phyloP scores from a whole-genome alignment of 2,329 filamentous ascomycete genomes.

The Bipolaris victoriae region DNA sequence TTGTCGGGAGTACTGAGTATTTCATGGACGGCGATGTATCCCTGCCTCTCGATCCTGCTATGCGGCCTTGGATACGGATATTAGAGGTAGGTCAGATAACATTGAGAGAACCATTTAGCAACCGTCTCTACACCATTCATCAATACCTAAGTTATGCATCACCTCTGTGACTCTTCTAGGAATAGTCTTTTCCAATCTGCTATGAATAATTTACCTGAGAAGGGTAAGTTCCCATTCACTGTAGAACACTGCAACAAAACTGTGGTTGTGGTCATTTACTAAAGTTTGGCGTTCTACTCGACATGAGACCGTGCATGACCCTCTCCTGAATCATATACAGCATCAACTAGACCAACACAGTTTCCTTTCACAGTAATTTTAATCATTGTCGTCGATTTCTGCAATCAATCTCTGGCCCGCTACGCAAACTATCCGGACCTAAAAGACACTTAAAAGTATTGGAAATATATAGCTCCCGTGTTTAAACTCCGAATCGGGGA shows the following conservation, averaged over 20 bases:
- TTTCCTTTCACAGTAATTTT: slow-evolving; percentile 4
- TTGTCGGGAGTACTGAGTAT: not conserved
- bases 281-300: not conserved
- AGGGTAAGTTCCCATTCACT: slow-evolving; percentile 3
- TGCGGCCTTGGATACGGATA: slow-evolving; percentile 1
- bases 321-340: slow-evolving; percentile 3
- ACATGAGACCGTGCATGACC: slow-evolving; percentile 1
- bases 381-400: not conserved
- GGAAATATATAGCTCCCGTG: slow-evolving; percentile 1
- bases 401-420: slow-evolving; percentile 1
- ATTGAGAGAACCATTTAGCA: not conserved
- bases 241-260: slow-evolving; percentile 8
- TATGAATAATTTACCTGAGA: not conserved
- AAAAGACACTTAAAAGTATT: not conserved
- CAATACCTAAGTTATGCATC: slow-evolving; percentile 3
- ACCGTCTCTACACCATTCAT: not conserved
- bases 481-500: not conserved
- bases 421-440: not conserved
- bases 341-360: not conserved
- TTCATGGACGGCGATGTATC: slow-evolving; percentile 1
- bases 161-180: not conserved
- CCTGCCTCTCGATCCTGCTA: not conserved
- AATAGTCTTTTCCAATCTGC: not conserved
- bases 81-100: not conserved
- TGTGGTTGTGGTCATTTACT: slow-evolving; percentile 7